Evolutionary conservation across 441 rosid genomes (phyloP).

Genomic region (Melastoma candidum): DNA sequence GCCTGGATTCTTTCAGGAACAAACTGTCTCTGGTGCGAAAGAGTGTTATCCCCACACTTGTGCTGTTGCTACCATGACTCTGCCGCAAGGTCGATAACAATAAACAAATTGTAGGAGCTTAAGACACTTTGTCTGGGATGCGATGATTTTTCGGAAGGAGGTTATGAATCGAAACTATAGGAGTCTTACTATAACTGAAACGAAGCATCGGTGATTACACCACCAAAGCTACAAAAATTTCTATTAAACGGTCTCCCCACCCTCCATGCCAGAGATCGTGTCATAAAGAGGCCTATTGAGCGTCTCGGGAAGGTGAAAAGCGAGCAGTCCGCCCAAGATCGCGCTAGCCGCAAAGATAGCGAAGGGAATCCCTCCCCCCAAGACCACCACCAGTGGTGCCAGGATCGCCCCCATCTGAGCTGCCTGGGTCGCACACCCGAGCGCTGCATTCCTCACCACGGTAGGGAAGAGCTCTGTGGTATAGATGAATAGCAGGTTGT

Average conservation of each 20-base stretch:
- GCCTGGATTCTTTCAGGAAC: slow-evolving; percentile 7
- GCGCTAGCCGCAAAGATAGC: slow-evolving; percentile 55
- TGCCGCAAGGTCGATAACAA: slow-evolving; percentile 1
- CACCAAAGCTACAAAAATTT: background rate
- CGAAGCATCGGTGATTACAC: too few relatives aligned
- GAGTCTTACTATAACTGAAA: too few relatives aligned
- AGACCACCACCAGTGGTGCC: slow-evolving; percentile 77
- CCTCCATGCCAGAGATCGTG: slow-evolving; percentile 69
- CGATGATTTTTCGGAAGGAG: too few relatives aligned
- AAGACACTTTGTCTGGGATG: too few relatives aligned
- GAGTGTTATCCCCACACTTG: too few relatives aligned
- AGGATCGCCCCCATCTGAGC: slow-evolving; percentile 82
- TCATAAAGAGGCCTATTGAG: slow-evolving; percentile 72
- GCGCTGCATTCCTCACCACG: slow-evolving; percentile 80
- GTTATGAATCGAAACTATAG: too few relatives aligned
- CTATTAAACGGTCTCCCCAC: slow-evolving; percentile 29
- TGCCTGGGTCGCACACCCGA: slow-evolving; percentile 75
- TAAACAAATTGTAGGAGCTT: too few relatives aligned
- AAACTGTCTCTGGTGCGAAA: too few relatives aligned
- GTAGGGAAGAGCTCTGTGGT: slow-evolving; percentile 82
- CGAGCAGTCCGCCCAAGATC: slow-evolving; percentile 58
- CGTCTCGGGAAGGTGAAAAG: slow-evolving; percentile 78
- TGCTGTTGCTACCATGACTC: slow-evolving; percentile 1
- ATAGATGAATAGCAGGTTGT: slow-evolving; percentile 72
- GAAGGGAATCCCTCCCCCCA: slow-evolving; percentile 64